Conservation (phyloP, 306 rosid genomes). For the Citrullus amarus region DNA sequence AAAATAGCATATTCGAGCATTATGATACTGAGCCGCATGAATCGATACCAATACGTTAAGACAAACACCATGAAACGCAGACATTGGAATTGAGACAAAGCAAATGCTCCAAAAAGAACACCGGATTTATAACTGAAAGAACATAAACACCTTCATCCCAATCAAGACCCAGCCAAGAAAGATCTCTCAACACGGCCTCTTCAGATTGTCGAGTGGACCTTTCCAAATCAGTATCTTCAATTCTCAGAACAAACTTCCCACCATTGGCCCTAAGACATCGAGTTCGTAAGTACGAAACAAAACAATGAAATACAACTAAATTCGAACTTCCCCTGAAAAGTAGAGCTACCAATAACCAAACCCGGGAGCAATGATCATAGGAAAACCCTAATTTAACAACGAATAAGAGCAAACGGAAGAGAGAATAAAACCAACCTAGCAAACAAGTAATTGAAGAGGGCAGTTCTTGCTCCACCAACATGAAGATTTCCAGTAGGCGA, state of each 20-base stretch:
- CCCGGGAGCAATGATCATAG: neutral
- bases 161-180: conserved; percentile 91
- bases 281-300: neutral
- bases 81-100: neutral
- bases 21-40: neutral
- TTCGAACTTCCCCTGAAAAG: neutral
- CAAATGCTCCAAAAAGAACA: neutral
- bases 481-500: conserved; percentile 97
- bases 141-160: conserved; percentile 75
- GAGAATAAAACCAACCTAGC: conserved; percentile 21
- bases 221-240: conserved; percentile 97
- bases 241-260: conserved; percentile 79
- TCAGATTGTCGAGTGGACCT: conserved; percentile 88
- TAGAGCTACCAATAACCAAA: neutral
- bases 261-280: conserved; percentile 61
- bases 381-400: neutral
- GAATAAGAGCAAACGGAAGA: neutral
- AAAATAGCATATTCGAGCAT: neutral
- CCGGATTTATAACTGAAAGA: neutral
- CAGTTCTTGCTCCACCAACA: conserved; percentile 97
- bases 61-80: neutral
- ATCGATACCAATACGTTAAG: neutral
- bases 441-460: conserved; percentile 31
- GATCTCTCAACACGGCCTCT: conserved; percentile 71
- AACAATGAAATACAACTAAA: neutral